Base-by-base conservation (phyloP, 2,329 filamentous ascomycete species). In the Diaporthe nobilis region DNA sequence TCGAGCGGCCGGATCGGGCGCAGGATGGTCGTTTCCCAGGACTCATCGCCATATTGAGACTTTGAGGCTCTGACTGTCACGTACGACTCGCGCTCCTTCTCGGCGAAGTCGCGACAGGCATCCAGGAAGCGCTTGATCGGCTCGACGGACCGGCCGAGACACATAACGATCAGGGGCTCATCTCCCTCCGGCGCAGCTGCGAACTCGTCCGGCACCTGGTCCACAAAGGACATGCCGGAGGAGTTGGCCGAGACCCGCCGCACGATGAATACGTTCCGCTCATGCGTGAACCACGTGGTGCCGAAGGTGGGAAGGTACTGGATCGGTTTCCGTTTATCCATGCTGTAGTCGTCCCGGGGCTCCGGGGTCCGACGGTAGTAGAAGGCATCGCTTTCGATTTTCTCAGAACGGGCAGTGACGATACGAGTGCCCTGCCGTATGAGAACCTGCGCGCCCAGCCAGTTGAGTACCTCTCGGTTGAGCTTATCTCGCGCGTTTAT, bases 151-250 rank as follows among this genome's bases (percentile, higher is more conserved):
- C 85, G 81, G 8, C 85, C 84, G 0, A 86, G 77, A 49, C 84
- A 85, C 80, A 85, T 84, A 44, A 86, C 79, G 7, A 85, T 80
- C 22, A 85, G 80, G 22, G 83, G 84, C 76, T 85, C 84, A n/a
- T 82, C 78, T 42, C 84, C 84, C 15, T 81, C 79, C 0, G 83
- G 83, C 0, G 83, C 81, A 6, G 81, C 81, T 0, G 79, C 77
- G 63, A 83, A 84, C 76, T 85, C 83, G 44, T 83, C 82, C 0
- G 82, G 80, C 0, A 79, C 80, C 12, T 79, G 76, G 25, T 60
- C 74, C 68, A 75, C 60, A 71, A 75, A n/a, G 60, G 72, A 65
- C 73, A 77, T 5, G 47, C 74, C 60, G 75, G 77, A 37, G 34
- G 42, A 55, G 31, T 47, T 75, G 9, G 76, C 77, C 4, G 83